A percentile compares a stretch with the other conserved stretches of the same genome.
Evolutionary conservation across 257 asterid genomes (phyloP).

Genomic region (Gentiana dahurica): DNA sequence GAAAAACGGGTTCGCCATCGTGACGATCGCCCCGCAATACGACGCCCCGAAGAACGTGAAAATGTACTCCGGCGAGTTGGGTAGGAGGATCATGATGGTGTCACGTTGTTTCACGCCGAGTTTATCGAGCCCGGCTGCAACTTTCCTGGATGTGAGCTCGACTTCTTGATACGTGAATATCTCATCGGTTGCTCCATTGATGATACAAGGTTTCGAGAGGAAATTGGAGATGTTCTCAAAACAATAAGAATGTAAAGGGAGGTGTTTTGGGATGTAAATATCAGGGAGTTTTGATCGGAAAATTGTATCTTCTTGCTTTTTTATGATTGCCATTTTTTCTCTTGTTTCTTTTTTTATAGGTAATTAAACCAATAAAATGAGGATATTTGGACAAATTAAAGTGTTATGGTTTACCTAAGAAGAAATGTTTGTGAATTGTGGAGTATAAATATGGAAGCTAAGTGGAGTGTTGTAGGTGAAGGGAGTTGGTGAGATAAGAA

Average conservation of each 20-base stretch:
- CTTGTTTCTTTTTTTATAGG: background rate
- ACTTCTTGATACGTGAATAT: conserved; percentile 52
- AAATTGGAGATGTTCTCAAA: conserved; percentile 46
- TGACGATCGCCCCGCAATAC: conserved; percentile 51
- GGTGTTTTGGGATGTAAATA: conserved; percentile 60
- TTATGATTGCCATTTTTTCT: conserved; percentile 26
- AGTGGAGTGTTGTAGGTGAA: conserved; percentile 7
- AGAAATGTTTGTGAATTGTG: conserved; percentile 10
- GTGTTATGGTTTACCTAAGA: conserved; percentile 13
- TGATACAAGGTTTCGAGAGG: conserved; percentile 41
- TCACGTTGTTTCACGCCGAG: conserved; percentile 61
- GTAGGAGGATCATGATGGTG: conserved; percentile 75
- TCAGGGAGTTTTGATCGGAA: conserved; percentile 78
- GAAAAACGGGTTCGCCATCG: conserved; percentile 84
- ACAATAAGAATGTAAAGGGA: conserved; percentile 67
- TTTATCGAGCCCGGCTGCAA: conserved; percentile 48
- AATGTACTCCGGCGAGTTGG: conserved; percentile 68
- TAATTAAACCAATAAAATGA: background rate
- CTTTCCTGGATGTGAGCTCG: conserved; percentile 34
- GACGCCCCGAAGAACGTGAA: conserved; percentile 84
- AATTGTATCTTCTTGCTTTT: conserved; percentile 32
- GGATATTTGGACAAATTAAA: conserved; percentile 7
- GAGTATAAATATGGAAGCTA: conserved; percentile 22
- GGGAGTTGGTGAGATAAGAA: conserved; percentile 30
- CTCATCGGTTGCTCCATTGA: conserved; percentile 55